A percentile compares a stretch with the other conserved stretches of the same genome.
phyloP scores from a whole-genome alignment of 1,284 basidiomycete genomes.

The Cutaneotrichosporon cavernicola region DNA sequence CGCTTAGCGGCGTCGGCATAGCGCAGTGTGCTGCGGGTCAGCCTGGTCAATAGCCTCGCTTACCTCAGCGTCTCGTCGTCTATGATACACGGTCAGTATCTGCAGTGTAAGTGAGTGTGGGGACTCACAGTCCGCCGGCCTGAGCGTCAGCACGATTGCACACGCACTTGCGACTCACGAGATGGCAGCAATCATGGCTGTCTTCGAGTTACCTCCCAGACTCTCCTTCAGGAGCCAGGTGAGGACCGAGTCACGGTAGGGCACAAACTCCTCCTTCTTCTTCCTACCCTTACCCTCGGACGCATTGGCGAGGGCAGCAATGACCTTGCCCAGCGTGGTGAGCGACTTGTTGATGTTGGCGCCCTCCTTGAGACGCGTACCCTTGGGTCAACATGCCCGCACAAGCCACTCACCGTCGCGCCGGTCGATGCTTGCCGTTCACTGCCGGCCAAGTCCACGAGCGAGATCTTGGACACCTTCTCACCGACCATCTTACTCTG shows the following conservation, averaged over 20 bases:
- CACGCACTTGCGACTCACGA: conserved; percentile 54
- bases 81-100: conserved; percentile 18
- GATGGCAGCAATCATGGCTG: conserved; percentile 91
- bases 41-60: conserved; percentile 1
- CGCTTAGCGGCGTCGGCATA: conserved; percentile 99
- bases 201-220: conserved; percentile 87
- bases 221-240: conserved; percentile 98
- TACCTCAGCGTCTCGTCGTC: conserved; percentile 88
- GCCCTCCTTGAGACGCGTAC: conserved; percentile 88
- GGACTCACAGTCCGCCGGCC: conserved; percentile 68
- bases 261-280: conserved; percentile 85
- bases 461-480: conserved; percentile 91
- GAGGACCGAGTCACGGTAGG: conserved; percentile 90
- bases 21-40: conserved; percentile 55
- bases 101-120: not conserved
- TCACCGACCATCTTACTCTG: conserved; percentile 85
- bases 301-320: conserved; percentile 80
- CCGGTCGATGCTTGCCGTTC: conserved; percentile 95
- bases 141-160: conserved; percentile 16
- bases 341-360: conserved; percentile 98
- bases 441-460: conserved; percentile 95
- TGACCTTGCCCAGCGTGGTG: conserved; percentile 95
- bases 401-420: conserved; percentile 61
- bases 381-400: conserved; percentile 48
- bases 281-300: conserved; percentile 59